Evolutionary conservation across 2,329 filamentous ascomycete species (phyloP), one percentile per base, ranked within the genome.

Genomic region (Biscogniauxia marginata): DNA sequence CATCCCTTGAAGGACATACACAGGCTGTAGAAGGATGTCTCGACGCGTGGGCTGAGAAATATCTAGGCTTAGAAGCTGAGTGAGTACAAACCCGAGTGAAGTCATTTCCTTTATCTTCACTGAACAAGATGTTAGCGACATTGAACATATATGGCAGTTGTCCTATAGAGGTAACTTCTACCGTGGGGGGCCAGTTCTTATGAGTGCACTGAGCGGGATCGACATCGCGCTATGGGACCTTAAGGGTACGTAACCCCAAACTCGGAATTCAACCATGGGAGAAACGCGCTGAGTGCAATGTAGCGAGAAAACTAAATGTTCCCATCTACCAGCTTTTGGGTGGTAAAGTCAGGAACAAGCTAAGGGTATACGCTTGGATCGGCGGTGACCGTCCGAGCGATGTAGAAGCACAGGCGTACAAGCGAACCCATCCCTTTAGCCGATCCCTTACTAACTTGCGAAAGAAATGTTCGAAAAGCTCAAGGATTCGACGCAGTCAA

Each of bases 161-260:
- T 83, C 84, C 22, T 92, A 86, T 82, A 81, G 89, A 45, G 76
- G 82, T 45, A 84, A 84, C 0, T 93, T 93, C 71, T 93, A 93
- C 71, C 80, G 90, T 23, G 89, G 89, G 2, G 90, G 89, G 0
- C 87, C 89, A 0, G 89, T 93, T 8, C 87, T 93, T 62, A 92
- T 93, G 88, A 89, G 85, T 62, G 90, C 89, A 0, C 73, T 93
- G 16, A 84, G 88, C 0, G 90, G 90, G 2, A 84, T 93, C 51
- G 89, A 93, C 66, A 93, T 93, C 69, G 89, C 89, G 0, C 74
- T 92, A 0, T 93, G 89, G 89, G 89, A 92, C 72, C 75, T 92
- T 19, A 91, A 92, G 75, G 77, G 77, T 74, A 54, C 25, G 34
- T n/a, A 20, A 7, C 8, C 1, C 9, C 1, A 16, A 11, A 11